Evolutionary conservation across 441 rosid species (phyloP), one percentile per base, ranked within the genome.

Genomic region (Pelargonium cotyledonis): DNA sequence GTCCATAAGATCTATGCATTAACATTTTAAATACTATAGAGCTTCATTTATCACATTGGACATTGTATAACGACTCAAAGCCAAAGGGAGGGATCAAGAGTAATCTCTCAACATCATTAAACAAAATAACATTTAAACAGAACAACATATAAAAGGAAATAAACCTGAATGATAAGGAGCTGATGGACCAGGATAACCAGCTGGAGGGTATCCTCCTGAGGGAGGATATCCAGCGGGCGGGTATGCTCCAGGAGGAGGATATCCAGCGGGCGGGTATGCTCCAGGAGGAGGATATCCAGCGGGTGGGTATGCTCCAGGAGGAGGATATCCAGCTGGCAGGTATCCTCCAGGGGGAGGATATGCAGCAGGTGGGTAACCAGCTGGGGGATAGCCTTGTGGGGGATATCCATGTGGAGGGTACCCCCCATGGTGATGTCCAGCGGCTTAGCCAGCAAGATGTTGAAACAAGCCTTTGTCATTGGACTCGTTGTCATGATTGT

Each of bases 401-500:
- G 75, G 71, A 41, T 73, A 70, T 11, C 79, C 77, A 0, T 80
- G 80, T 1, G 77, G 79, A 62, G 84, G 79, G 58, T 83, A 77
- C 0, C 79, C 68, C 11, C 82, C 87, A 11, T 65, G 74, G 67
- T 77, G 61, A 65, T 83, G 79, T 46, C 84, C 89, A 0, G 79
- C 77, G 58, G 87, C 89, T 68, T 40, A 88, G 60, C 89, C 92
- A 67, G 76, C 91, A 51, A 85, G 84, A 75, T 78, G 46, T 9
- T 90, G 87, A 73, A 90, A 79, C 67, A 90, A 68, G 60, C 94
- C 96, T 80, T 68, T 89, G 80, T 89, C 90, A 12, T 71, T 67
- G 9, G 84, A 63, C 18, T 73, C 88, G 63, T 80, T 79, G 63
- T 74, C 75, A 57, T 65, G 69, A 41, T 77, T 62, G 68, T 87